Percentiles rank a stretch among this genome's conserved stretches.
Evolutionary conservation across 2,329 filamentous ascomycete genomes (phyloP).

Genomic region (Neospermospora avenae): DNA sequence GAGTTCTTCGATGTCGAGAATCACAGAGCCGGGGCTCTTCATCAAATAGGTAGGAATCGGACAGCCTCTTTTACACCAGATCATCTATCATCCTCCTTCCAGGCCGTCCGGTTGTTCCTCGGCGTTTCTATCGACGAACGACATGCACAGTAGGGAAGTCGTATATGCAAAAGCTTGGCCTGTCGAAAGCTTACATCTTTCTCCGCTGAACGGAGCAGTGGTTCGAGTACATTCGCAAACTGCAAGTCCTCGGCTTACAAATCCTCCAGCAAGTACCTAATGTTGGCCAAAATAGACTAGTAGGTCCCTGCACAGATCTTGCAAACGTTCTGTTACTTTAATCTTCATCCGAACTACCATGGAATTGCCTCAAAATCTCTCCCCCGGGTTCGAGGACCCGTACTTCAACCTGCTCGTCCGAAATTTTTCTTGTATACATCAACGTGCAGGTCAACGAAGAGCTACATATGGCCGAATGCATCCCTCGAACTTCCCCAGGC

Average conservation of each 20-base stretch:
- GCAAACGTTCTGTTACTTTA: neutral
- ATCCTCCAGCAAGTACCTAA: neutral
- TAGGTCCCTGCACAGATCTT: neutral
- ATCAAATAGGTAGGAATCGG: no score
- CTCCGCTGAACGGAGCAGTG: neutral
- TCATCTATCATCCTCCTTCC: neutral
- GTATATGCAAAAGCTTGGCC: neutral
- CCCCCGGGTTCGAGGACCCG: slow-evolving; percentile 5
- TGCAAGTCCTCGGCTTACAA: no score
- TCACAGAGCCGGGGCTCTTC: no score
- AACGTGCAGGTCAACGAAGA: neutral
- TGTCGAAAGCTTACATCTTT: neutral
- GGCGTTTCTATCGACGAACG: neutral
- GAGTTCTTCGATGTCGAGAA: no score
- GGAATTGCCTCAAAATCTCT: slow-evolving; percentile 9
- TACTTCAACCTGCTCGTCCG: neutral
- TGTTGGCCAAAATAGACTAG: neutral
- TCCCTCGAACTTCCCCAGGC: neutral
- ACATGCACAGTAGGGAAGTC: neutral
- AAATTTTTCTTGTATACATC: neutral
- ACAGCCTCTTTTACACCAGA: no score
- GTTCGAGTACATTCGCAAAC: no score
- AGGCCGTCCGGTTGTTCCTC: neutral
- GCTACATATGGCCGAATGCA: neutral
- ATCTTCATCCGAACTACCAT: neutral